Percentiles rank a stretch among this genome's conserved stretches.
Evolutionary conservation across 768 basidiomycete species (phyloP).

Genomic region (Lanmaoa pseudosensibilis): DNA sequence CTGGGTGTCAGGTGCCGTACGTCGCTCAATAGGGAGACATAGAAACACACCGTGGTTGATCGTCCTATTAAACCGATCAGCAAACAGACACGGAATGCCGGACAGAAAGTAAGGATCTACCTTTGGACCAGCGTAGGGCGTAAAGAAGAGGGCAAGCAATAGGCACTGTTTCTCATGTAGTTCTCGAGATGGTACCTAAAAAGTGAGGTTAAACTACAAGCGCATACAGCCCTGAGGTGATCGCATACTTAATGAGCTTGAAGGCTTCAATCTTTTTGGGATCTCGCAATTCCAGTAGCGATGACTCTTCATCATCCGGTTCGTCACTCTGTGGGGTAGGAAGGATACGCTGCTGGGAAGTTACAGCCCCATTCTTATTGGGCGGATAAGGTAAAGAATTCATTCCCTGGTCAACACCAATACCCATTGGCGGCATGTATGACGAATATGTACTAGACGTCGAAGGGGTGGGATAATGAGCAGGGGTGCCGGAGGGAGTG

Average conservation of each 20-base stretch:
- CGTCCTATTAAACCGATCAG: conserved; percentile 46
- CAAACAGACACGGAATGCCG: not conserved
- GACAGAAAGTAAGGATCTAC: conserved; percentile 33
- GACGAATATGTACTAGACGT: conserved; percentile 34
- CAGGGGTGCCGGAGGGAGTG: conserved; percentile 40
- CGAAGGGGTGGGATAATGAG: conserved; percentile 45
- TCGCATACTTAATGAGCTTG: conserved; percentile 73
- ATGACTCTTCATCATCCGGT: conserved; percentile 52
- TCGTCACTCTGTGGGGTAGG: conserved; percentile 38
- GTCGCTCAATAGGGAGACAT: not conserved
- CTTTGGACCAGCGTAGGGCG: conserved; percentile 88
- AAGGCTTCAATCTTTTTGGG: conserved; percentile 77
- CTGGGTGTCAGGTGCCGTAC: conserved; percentile 10
- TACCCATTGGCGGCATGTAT: conserved; percentile 58
- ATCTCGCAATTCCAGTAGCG: conserved; percentile 42
- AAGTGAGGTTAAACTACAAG: conserved; percentile 1
- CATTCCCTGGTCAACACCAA: conserved; percentile 56
- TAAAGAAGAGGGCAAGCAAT: conserved; percentile 85
- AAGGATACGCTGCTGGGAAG: conserved; percentile 27
- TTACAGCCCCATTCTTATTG: conserved; percentile 27
- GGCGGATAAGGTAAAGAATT: conserved; percentile 50
- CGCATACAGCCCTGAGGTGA: not conserved
- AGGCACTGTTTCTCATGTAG: conserved; percentile 79
- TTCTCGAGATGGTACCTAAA: conserved; percentile 88
- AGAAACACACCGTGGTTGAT: conserved; percentile 74